Conservation (phyloP, 805 yeast genomes). For the Candida boidinii region DNA sequence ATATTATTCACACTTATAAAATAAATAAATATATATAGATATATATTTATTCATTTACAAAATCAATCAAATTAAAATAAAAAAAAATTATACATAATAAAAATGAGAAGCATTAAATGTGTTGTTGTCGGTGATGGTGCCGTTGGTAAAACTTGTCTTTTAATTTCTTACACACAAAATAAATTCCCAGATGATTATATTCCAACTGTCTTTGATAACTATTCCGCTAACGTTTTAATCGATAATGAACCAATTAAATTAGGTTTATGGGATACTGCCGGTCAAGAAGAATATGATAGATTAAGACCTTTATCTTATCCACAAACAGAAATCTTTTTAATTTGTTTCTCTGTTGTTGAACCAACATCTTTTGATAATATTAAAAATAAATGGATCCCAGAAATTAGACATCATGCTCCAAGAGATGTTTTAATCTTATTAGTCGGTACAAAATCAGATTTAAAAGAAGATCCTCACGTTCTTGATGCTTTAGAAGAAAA, state of each 20-base stretch:
- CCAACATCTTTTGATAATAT: constrained; percentile 98
- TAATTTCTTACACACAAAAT: constrained; percentile 92
- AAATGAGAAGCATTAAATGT: constrained; percentile 70
- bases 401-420: constrained; percentile 90
- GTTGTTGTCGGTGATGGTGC: constrained; percentile 99
- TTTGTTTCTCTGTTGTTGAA: constrained; percentile 92
- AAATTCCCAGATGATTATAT: constrained; percentile 98
- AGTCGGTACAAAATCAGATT: constrained; percentile 94
- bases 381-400: constrained; percentile 98
- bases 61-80: constrained; percentile 4
- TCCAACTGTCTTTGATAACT: constrained; percentile 96
- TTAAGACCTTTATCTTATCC: constrained; percentile 95
- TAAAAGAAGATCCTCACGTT: constrained; percentile 88
- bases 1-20: too few species aligned
- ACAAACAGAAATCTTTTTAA: constrained; percentile 92
- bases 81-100: too few species aligned
- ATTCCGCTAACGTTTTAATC: constrained; percentile 90
- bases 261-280: constrained; percentile 98
- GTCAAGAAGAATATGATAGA: constrained; percentile 98
- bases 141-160: constrained; percentile 93
- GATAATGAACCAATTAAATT: constrained; percentile 97
- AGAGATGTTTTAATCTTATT: constrained; percentile 97
- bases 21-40: too few species aligned
- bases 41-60: too few species aligned
- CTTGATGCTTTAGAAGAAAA: constrained; percentile 86